Conservation (phyloP, 2,329 filamentous ascomycete genomes). For the Trichoderma atrobrunneum region DNA sequence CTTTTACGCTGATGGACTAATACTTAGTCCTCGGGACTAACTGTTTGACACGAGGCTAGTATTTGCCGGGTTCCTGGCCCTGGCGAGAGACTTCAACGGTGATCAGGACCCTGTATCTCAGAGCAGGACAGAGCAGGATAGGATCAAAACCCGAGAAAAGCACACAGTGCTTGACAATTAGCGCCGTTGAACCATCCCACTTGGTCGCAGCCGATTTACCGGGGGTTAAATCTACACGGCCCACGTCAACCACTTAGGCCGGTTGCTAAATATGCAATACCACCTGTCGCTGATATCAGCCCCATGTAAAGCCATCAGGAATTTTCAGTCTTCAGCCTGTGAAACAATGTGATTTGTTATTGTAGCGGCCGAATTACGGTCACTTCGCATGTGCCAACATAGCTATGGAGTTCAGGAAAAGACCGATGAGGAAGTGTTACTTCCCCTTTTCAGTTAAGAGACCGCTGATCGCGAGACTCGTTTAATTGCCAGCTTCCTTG, state of each 20-base stretch:
- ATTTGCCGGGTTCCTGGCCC: background rate
- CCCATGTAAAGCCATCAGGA: background rate
- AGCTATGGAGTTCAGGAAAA: background rate
- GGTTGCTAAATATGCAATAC: background rate
- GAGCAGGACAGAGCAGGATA: background rate
- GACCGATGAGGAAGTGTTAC: background rate
- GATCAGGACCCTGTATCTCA: background rate
- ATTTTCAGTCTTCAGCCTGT: background rate
- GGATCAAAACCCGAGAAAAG: background rate
- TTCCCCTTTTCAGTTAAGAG: background rate
- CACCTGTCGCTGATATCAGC: background rate
- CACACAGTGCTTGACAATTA: background rate
- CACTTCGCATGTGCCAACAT: background rate
- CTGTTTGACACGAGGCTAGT: background rate
- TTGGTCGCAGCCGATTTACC: background rate
- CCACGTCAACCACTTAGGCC: background rate
- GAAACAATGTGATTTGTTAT: background rate
- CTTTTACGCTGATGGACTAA: background rate
- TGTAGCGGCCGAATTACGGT: background rate
- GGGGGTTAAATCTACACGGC: background rate
- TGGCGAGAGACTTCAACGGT: background rate
- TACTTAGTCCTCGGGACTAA: background rate
- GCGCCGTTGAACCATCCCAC: background rate
- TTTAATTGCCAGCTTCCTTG: background rate
- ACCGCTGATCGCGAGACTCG: background rate